Base-by-base conservation (phyloP, 2,329 filamentous ascomycete species). In the Neurospora sp. region DNA sequence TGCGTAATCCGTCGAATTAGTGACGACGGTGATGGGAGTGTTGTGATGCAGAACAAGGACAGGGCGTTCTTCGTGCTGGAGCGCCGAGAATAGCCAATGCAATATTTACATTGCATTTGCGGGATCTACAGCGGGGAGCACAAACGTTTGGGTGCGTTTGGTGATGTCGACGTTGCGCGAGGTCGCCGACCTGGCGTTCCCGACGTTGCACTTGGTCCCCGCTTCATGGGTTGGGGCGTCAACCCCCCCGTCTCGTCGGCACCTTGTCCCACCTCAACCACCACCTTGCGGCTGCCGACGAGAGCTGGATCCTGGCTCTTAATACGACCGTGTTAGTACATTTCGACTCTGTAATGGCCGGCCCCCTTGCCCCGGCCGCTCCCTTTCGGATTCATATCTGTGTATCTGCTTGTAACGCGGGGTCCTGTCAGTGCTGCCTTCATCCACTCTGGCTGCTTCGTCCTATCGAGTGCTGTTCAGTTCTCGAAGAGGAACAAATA, bases 121-220 rank as follows among this genome's bases (percentile, higher is more conserved):
- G 71, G 71, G 71, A 69, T 72, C 69, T 70, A 69, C 71, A 70
- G 41, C 68, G 43, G 66, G 38, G 67, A 41, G 71, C 71, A 72
- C 71, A 66, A 69, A 70, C 69, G 23, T 52, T 67, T 46, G 37
- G 57, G 68, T 67, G 41, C 71, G 66, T 39, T 57, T 33, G 52
- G 23, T 62, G 15, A 62, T 62, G 52, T 57, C 6, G 23, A 62
- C 52, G 52, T 62, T 62, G 52, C 52, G 40, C 69, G 71, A 72
- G 71, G 71, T 72, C 71, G 71, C 71, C 71, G 71, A 72, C 71
- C 69, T 72, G 69, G 69, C 67, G 68, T 71, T 69, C 69, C 71
- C 69, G 69, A 69, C 23, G 52, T 62, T 33, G 23, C 52, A 62
- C 52, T 62, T 62, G 52, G 28, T 62, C 52, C 52, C 52, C 52